Percentiles rank a stretch among this genome's conserved stretches.
These are phyloP conservation scores for Eleusine coracana DNA, from an alignment of 176 grass and related monocot genomes.

Conservation along the genomic window DNA sequence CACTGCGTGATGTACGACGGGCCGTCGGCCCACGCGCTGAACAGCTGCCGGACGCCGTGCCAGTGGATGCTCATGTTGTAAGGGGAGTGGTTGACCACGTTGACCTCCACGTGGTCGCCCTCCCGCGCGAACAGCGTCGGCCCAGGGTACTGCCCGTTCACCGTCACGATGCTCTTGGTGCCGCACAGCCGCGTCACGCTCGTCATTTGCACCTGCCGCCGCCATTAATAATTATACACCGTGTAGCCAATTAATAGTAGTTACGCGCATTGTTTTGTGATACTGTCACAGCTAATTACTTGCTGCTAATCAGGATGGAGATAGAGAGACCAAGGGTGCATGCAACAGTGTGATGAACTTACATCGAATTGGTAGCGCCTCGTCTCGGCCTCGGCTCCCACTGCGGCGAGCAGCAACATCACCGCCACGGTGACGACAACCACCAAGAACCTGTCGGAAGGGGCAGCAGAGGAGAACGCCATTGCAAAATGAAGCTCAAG, in stretches of 20 bases:
- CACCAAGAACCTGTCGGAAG: background rate
- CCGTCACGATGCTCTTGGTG: slow-evolving; percentile 84
- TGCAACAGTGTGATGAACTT: background rate
- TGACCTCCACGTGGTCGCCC: slow-evolving; percentile 72
- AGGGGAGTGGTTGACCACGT: slow-evolving; percentile 63
- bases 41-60: slow-evolving; percentile 79
- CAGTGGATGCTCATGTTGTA: slow-evolving; percentile 86
- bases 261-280: background rate
- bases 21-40: slow-evolving; percentile 75
- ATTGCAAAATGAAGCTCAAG: slow-evolving; percentile 17
- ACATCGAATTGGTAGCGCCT: slow-evolving; percentile 74
- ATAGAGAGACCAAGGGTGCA: too few species aligned
- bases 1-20: slow-evolving; percentile 88
- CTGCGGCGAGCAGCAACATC: background rate
- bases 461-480: slow-evolving; percentile 26
- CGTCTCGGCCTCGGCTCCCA: slow-evolving; percentile 41
- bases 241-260: background rate
- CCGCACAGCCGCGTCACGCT: slow-evolving; percentile 67
- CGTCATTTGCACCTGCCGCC: slow-evolving; percentile 56
- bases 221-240: background rate
- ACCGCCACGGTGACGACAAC: background rate
- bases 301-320: too few species aligned
- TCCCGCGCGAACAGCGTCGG: slow-evolving; percentile 66
- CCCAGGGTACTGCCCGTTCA: slow-evolving; percentile 75
- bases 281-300: too few species aligned